phyloP scores from a whole-genome alignment of 805 yeast genomes.

The Huiozyma sinensis region DNA sequence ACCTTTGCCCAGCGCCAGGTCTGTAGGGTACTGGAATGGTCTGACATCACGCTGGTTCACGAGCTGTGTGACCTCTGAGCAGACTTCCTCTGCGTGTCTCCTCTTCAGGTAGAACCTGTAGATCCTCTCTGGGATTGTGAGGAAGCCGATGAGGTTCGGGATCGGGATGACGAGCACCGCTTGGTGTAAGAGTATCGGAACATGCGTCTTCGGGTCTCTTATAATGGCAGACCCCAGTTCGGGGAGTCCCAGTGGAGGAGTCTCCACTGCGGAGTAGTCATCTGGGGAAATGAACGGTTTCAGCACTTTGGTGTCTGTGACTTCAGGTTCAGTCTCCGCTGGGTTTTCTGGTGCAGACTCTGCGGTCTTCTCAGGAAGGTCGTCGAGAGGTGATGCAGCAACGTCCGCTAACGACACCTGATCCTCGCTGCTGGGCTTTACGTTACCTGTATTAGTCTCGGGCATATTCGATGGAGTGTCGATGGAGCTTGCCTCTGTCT shows the following conservation, averaged over 20 bases:
- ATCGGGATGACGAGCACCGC: conserved; percentile 70
- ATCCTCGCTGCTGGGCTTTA: conserved; percentile 1
- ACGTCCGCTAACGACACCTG: background rate
- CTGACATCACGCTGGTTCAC: conserved; percentile 38
- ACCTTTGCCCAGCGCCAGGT: conserved; percentile 32
- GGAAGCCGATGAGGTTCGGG: conserved; percentile 71
- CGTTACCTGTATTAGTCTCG: conserved; percentile 4
- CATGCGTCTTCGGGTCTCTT: conserved; percentile 22
- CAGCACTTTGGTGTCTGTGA: conserved; percentile 30
- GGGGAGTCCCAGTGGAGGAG: conserved; percentile 53
- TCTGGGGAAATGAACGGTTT: conserved; percentile 52
- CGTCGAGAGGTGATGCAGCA: conserved; percentile 1
- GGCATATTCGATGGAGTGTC: background rate
- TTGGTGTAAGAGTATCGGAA: conserved; percentile 59
- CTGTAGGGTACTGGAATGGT: conserved; percentile 35
- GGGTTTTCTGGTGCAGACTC: background rate
- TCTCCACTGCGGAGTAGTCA: conserved; percentile 41
- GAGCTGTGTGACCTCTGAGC: conserved; percentile 46
- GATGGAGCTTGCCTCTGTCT: background rate
- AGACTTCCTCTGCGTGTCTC: conserved; percentile 54
- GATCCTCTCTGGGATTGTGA: conserved; percentile 63
- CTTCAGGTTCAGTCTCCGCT: conserved; percentile 7
- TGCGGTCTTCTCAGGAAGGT: conserved; percentile 3
- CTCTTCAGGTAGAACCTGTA: conserved; percentile 71
- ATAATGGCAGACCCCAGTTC: conserved; percentile 19